Percentiles rank a stretch among this genome's conserved stretches.
These are phyloP conservation scores for Euphorbia corollata DNA, from an alignment of 441 rosid genomes.

Conservation along the genomic window DNA sequence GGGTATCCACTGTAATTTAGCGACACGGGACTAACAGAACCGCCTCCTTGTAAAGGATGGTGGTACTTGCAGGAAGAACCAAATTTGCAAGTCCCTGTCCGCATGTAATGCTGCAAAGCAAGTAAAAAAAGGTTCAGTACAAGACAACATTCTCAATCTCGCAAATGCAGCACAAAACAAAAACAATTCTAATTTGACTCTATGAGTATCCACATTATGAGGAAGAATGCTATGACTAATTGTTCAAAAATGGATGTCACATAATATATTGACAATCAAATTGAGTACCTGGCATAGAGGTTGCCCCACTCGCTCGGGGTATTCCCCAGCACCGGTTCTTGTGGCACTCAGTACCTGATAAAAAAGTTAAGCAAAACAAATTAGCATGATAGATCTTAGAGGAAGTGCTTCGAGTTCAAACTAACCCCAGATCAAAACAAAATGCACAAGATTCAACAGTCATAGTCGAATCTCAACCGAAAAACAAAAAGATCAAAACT, in stretches of 20 bases:
- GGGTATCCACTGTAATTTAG: constrained; percentile 25
- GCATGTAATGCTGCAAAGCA: no score
- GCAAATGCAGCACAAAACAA: no score
- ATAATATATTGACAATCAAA: constrained; percentile 6
- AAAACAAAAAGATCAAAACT: constrained; percentile 15
- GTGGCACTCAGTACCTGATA: constrained; percentile 53
- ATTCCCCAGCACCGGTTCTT: constrained; percentile 51
- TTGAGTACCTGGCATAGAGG: constrained; percentile 74
- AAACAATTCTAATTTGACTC: neutral
- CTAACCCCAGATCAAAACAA: constrained; percentile 11
- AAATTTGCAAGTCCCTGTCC: no score
- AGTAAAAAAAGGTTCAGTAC: no score
- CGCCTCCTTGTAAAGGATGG: no score
- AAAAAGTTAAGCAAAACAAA: constrained; percentile 3
- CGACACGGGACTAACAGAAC: no score
- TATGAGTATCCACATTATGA: neutral
- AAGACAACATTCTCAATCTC: no score
- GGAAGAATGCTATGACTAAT: neutral
- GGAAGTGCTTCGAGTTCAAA: neutral
- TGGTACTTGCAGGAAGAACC: no score
- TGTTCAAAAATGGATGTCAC: neutral
- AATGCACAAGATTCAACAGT: neutral
- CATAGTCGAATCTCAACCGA: constrained; percentile 13
- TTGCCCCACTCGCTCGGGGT: constrained; percentile 74
- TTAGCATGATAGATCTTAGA: constrained; percentile 16